Evolutionary conservation across 2,329 filamentous ascomycete genomes (phyloP).

Genomic region (Teratosphaeriaceae sp.): DNA sequence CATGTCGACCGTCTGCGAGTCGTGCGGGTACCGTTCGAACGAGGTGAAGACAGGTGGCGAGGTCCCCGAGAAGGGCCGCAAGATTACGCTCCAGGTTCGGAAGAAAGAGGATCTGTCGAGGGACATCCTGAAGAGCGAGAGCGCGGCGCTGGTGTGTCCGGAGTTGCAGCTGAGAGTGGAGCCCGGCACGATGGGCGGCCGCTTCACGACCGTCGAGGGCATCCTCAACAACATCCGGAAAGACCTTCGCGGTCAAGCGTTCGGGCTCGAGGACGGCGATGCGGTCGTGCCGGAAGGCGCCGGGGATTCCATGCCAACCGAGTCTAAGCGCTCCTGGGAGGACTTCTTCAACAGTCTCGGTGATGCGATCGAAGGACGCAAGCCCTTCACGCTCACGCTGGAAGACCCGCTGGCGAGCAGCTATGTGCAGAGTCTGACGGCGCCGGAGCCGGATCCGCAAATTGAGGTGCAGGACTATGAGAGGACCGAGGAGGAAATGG

Average conservation of each 20-base stretch:
- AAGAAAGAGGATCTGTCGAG: constrained; percentile 66
- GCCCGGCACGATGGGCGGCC: constrained; percentile 86
- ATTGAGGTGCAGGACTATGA: constrained; percentile 77
- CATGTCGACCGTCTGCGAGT: constrained; percentile 87
- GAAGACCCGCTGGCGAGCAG: constrained; percentile 86
- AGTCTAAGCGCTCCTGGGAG: constrained; percentile 67
- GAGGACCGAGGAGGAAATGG: constrained; percentile 85
- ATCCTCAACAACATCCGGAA: constrained; percentile 86
- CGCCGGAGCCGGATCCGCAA: constrained; percentile 75
- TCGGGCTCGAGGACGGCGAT: constrained; percentile 58
- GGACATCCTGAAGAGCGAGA: constrained; percentile 95
- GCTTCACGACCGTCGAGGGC: constrained; percentile 95
- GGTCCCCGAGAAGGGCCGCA: constrained; percentile 77
- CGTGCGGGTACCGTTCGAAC: constrained; percentile 86
- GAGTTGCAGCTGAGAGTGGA: constrained; percentile 84
- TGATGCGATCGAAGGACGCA: constrained; percentile 70
- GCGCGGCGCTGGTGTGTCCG: constrained; percentile 76
- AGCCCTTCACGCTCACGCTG: constrained; percentile 75
- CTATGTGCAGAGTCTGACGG: constrained; percentile 82
- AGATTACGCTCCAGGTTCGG: constrained; percentile 71
- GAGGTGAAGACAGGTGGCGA: constrained; percentile 97
- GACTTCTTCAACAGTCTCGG: constrained; percentile 73
- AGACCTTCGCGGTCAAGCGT: constrained; percentile 83
- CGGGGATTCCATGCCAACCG: constrained; percentile 67
- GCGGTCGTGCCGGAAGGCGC: constrained; percentile 30